These are phyloP conservation scores for Helianthus annuus DNA, from an alignment of 129 eudicot species.

Conservation along the genomic window HanXRQr2.0-SUNRISE NC_035442.2:24669685-24670184, in stretches of 20 bases:
- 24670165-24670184: slow-evolving; percentile 70
- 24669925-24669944: slow-evolving; percentile 35
- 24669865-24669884: slow-evolving; percentile 53
- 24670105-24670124: background rate
- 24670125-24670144: slow-evolving; percentile 32
- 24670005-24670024: slow-evolving; percentile 70
- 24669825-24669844: slow-evolving; percentile 49
- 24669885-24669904: slow-evolving; percentile 71
- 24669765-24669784: slow-evolving; percentile 37
- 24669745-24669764: slow-evolving; percentile 61
- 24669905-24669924: slow-evolving; percentile 59
- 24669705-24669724: slow-evolving; percentile 62
- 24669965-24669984: slow-evolving; percentile 58
- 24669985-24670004: slow-evolving; percentile 49
- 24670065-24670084: slow-evolving; percentile 34
- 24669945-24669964: slow-evolving; percentile 64
- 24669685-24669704: slow-evolving; percentile 85
- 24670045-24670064: slow-evolving; percentile 35
- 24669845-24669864: slow-evolving; percentile 36
- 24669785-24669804: slow-evolving; percentile 31
- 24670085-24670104: slow-evolving; percentile 14
- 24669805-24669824: slow-evolving; percentile 38
- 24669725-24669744: slow-evolving; percentile 56
- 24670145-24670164: slow-evolving; percentile 29
- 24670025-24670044: slow-evolving; percentile 73